phyloP scores from a whole-genome alignment of 305 asterid genomes.

The Striga hermonthica region DNA sequence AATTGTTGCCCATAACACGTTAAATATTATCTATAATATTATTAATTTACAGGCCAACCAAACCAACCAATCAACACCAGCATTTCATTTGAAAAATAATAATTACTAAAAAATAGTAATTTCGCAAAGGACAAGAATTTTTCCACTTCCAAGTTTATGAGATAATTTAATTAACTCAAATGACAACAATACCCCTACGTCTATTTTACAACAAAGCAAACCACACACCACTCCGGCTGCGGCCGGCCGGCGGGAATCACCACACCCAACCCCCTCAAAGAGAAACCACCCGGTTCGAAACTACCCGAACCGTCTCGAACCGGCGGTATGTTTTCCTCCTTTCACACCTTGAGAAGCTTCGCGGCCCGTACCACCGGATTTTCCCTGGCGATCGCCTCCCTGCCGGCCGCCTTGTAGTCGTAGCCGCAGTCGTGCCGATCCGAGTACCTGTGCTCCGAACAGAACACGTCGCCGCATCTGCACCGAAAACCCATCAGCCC shows the following conservation, averaged over 20 bases:
- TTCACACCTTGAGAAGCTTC: constrained; percentile 47
- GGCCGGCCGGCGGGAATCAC: neutral
- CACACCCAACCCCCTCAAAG: constrained; percentile 8
- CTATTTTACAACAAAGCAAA: constrained; percentile 32
- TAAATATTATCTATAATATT: neutral
- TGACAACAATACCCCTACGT: constrained; percentile 36
- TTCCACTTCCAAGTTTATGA: neutral
- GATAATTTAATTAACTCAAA: constrained; percentile 18
- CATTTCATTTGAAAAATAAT: neutral
- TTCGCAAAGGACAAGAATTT: neutral
- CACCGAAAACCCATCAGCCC: constrained; percentile 58
- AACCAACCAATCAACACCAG: neutral
- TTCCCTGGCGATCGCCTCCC: constrained; percentile 53
- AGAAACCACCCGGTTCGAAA: constrained; percentile 5
- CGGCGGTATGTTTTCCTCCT: neutral
- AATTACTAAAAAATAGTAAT: neutral
- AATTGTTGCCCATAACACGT: neutral
- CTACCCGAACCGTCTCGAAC: neutral
- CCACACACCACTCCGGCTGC: constrained; percentile 13
- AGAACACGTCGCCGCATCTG: constrained; percentile 53
- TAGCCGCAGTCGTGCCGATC: constrained; percentile 55
- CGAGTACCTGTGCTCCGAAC: constrained; percentile 55
- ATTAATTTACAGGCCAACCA: neutral
- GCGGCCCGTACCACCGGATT: constrained; percentile 58
- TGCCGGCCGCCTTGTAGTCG: constrained; percentile 56